phyloP scores from a whole-genome alignment of 306 rosid genomes.

The Lathyrus tuberosus region DNA sequence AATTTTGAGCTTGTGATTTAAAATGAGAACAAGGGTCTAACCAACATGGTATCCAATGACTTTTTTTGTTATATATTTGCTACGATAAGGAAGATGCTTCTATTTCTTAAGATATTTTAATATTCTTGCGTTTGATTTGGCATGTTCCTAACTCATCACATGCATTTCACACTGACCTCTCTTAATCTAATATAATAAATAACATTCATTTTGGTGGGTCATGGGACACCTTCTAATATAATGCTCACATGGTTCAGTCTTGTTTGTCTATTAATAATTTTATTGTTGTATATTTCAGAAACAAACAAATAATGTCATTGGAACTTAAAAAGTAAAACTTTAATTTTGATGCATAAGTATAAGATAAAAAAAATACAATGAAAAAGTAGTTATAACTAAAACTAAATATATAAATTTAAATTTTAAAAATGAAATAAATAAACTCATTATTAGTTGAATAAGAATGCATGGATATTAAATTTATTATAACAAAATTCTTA shows the following conservation, averaged over 20 bases:
- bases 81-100: constrained; percentile 28
- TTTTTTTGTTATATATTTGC: constrained; percentile 33
- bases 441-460: no score
- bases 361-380: no score
- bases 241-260: constrained; percentile 26
- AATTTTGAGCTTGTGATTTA: constrained; percentile 35
- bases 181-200: constrained; percentile 34
- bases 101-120: constrained; percentile 25
- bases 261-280: constrained; percentile 12
- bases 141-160: constrained; percentile 44
- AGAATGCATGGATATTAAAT: no score
- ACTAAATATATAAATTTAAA: no score
- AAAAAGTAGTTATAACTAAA: no score
- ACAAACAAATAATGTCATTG: background rate
- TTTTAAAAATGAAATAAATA: no score
- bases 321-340: background rate
- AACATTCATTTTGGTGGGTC: constrained; percentile 50
- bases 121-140: constrained; percentile 27
- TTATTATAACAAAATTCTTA: no score
- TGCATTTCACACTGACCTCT: constrained; percentile 25
- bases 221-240: constrained; percentile 26
- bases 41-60: constrained; percentile 48
- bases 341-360: background rate
- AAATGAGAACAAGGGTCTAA: constrained; percentile 9
- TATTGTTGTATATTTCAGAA: background rate